Conservation (phyloP, 2,329 filamentous ascomycete genomes). For the Lasiodiplodia citricola region DNA sequence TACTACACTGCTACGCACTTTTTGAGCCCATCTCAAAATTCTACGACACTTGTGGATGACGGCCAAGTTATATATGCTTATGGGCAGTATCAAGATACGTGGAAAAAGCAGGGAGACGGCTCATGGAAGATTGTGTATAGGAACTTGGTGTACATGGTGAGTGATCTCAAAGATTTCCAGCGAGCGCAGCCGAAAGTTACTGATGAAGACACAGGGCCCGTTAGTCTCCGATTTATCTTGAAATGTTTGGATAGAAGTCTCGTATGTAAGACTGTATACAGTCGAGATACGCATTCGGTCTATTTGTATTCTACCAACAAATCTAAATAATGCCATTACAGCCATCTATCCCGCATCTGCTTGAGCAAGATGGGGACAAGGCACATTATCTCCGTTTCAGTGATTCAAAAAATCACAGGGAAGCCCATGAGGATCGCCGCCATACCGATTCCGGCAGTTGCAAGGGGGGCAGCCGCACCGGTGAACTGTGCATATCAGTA, state of each 20-base stretch:
- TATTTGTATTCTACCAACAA: too few species aligned
- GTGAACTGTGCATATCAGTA: too few species aligned
- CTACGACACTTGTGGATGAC: background rate
- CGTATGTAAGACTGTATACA: too few species aligned
- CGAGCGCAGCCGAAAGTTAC: background rate
- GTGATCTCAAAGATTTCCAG: background rate
- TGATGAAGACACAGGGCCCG: background rate
- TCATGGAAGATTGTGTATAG: conserved; percentile 7
- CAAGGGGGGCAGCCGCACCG: too few species aligned
- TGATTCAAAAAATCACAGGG: background rate
- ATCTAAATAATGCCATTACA: too few species aligned
- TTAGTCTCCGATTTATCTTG: background rate
- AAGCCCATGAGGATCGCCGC: too few species aligned
- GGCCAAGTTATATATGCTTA: conserved; percentile 3
- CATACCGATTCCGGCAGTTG: background rate
- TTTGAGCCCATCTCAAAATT: background rate
- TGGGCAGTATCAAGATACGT: conserved; percentile 17
- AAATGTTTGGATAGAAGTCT: background rate
- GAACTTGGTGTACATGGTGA: conserved; percentile 24
- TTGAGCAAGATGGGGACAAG: background rate
- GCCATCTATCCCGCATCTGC: background rate
- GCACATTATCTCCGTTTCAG: background rate
- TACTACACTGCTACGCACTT: conserved; percentile 25
- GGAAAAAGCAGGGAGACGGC: background rate
- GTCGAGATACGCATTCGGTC: too few species aligned